Evolutionary conservation across 2,329 filamentous ascomycete species (phyloP), one percentile per base, ranked within the genome.

Genomic region (Arthrobotrys sinensis): DNA sequence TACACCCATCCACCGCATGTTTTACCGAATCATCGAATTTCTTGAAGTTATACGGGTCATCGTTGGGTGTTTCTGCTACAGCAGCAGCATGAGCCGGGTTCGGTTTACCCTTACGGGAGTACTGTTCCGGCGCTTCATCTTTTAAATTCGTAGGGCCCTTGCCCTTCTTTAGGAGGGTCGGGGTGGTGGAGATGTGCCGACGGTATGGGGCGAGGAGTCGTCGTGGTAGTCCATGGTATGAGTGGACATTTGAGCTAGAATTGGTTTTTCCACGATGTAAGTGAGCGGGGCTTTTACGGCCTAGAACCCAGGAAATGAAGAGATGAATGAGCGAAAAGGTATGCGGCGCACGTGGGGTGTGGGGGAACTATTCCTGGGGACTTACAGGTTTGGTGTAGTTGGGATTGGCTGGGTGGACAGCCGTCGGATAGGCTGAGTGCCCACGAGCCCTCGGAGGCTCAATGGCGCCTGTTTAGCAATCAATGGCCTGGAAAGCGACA

Each of bases 21-120:
- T 78, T 78, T 12, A 78, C 38, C 62, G 75, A 78, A 21, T 78
- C 75, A 34, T 78, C 67, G 24, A 78, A 78, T 36, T 78, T 78
- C 11, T 64, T 62, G 19, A 78, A 78, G 34, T 78, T 69, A 60
- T 67, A 78, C 3, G 75, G 75, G 46, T 78, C 75, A 21, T 71
- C 75, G 28, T 10, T 16, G 0, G 67, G 36, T 5, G 57, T 60
- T 28, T 65, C 72, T 16, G 48, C 65, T n/a, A 55, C 72, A 8
- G 46, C 43, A 2, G 63, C 71, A 2, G 71, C 55, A 6, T 67
- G 53, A 21, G 62, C 32, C 3, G 71, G 55, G 40, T 60, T 69
- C 40, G 72, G 50, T 38, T 75, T 75, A 1, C 70, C 70, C n/a
- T 75, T 75, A 10, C 45, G 43, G 7, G 60, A 66, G 38, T 73